Conservation (phyloP, 805 yeast species). For the Kuraishia borneana region DNA sequence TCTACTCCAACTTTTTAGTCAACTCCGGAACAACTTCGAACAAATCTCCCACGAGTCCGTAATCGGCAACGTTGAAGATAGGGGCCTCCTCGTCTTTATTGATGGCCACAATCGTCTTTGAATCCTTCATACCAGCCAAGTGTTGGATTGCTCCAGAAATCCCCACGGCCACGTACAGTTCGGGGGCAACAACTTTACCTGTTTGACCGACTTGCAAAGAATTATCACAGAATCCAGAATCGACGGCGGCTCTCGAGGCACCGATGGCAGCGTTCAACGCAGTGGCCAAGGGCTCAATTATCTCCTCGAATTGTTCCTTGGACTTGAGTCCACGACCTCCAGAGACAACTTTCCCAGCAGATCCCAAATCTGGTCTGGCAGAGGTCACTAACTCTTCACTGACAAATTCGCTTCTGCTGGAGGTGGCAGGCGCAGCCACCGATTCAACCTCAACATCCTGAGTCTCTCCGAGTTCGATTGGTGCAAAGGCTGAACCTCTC, state of each 20-base stretch:
- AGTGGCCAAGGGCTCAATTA: slow-evolving; percentile 77
- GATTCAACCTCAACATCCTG: slow-evolving; percentile 34
- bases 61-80: slow-evolving; percentile 82
- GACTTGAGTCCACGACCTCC: slow-evolving; percentile 94
- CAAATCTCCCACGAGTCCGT: slow-evolving; percentile 82
- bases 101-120: slow-evolving; percentile 87
- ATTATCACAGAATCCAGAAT: slow-evolving; percentile 90
- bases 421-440: slow-evolving; percentile 25
- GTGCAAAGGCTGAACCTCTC: slow-evolving; percentile 73
- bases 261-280: slow-evolving; percentile 88
- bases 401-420: slow-evolving; percentile 47
- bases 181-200: slow-evolving; percentile 96
- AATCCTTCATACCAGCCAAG: slow-evolving; percentile 96
- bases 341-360: slow-evolving; percentile 72
- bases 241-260: slow-evolving; percentile 97
- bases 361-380: slow-evolving; percentile 84
- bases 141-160: slow-evolving; percentile 97
- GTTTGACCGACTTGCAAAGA: slow-evolving; percentile 97
- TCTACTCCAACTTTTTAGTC: slow-evolving; percentile 49
- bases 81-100: slow-evolving; percentile 94
- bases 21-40: slow-evolving; percentile 85
- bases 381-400: slow-evolving; percentile 64
- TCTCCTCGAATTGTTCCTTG: slow-evolving; percentile 72
- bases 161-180: slow-evolving; percentile 86
- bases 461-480: slow-evolving; percentile 18